phyloP scores from a whole-genome alignment of 2,329 filamentous ascomycete species.

The Trichoderma gracile region DNA sequence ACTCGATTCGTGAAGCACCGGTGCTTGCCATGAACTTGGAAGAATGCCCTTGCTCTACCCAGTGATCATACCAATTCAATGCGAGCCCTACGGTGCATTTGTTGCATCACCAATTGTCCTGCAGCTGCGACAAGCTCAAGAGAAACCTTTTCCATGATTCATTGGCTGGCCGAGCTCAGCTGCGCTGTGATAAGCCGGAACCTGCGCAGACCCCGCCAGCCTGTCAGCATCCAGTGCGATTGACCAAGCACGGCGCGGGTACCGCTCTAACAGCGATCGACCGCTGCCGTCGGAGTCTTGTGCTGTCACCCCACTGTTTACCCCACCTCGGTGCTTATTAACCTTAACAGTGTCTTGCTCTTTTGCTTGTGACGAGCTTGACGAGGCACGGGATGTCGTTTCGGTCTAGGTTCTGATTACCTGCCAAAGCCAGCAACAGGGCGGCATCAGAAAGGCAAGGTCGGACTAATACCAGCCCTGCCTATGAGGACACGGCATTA shows the following conservation, averaged over 20 bases:
- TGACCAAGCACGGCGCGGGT: conserved; percentile 3
- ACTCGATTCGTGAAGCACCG: too few species aligned
- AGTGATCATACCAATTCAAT: too few species aligned
- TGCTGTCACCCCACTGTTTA: not conserved
- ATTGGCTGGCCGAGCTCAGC: not conserved
- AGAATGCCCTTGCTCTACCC: too few species aligned
- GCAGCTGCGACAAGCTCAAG: too few species aligned
- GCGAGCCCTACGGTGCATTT: too few species aligned
- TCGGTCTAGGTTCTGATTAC: too few species aligned
- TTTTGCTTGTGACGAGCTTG: conserved; percentile 8
- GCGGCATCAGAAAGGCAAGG: not conserved
- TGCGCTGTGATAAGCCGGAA: conserved; percentile 1
- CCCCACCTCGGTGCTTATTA: conserved; percentile 6
- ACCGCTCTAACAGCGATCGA: conserved; percentile 11
- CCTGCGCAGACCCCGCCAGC: conserved; percentile 12
- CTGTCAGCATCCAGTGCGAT: not conserved
- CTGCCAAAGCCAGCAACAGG: not conserved
- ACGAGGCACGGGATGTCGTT: not conserved
- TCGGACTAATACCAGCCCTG: too few species aligned
- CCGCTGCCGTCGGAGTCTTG: not conserved
- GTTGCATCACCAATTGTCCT: too few species aligned
- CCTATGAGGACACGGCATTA: too few species aligned
- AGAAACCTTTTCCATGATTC: too few species aligned
- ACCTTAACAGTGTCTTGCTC: not conserved
- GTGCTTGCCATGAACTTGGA: too few species aligned